Evolutionary conservation across 495 filamentous ascomycete genomes (phyloP).

Genomic region (Penicillium canariense): DNA sequence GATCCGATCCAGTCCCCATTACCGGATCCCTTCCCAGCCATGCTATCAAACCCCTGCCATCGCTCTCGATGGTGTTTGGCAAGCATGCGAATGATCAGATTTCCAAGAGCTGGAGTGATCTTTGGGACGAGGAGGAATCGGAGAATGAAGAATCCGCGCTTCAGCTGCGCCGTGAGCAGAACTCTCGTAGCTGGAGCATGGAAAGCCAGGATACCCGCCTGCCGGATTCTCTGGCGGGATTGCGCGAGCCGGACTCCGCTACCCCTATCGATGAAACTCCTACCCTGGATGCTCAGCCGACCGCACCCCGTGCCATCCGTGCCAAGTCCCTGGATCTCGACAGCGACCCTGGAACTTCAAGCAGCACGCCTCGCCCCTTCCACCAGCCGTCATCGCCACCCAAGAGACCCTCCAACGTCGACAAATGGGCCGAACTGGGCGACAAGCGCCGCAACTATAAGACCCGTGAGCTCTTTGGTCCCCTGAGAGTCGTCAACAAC

Average conservation of each 20-base stretch:
- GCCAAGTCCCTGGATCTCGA: constrained; percentile 53
- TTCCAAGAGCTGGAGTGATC: constrained; percentile 96
- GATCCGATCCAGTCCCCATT: constrained; percentile 57
- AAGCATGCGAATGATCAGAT: constrained; percentile 65
- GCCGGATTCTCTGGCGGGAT: constrained; percentile 18
- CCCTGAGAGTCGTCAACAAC: constrained; percentile 41
- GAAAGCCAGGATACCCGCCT: constrained; percentile 57
- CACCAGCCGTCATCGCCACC: constrained; percentile 48
- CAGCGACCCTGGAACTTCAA: constrained; percentile 64
- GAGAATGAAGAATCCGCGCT: constrained; percentile 56
- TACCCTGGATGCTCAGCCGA: constrained; percentile 9
- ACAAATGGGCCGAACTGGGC: constrained; percentile 87
- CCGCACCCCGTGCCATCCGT: constrained; percentile 31
- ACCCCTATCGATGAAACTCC: constrained; percentile 45
- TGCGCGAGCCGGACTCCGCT: constrained; percentile 48
- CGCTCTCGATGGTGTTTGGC: constrained; percentile 75
- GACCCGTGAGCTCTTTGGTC: constrained; percentile 40
- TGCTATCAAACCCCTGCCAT: constrained; percentile 59
- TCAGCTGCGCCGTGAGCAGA: constrained; percentile 65
- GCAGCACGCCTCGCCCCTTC: constrained; percentile 49
- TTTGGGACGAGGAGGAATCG: constrained; percentile 88
- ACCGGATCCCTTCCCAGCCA: constrained; percentile 77
- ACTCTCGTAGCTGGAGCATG: constrained; percentile 78
- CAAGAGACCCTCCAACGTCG: constrained; percentile 52
- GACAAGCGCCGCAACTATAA: constrained; percentile 71